These are phyloP conservation scores for Xylaria castorea DNA, from an alignment of 495 filamentous ascomycete species.

Conservation along the genomic window DNA sequence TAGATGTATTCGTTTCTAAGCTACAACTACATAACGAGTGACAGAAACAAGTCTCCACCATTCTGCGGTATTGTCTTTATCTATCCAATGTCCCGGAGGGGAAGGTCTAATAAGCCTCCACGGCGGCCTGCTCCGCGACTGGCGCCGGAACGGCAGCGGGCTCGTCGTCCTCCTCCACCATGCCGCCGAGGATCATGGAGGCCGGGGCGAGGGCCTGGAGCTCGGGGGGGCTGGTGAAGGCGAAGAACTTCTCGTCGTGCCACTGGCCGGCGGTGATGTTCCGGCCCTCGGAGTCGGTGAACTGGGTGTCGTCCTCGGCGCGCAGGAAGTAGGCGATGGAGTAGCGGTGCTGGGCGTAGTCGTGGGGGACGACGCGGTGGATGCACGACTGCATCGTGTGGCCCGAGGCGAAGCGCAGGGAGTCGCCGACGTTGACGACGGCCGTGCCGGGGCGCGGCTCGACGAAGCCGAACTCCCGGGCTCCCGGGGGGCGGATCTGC, in stretches of 20 bases:
- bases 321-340: slow-evolving; percentile 66
- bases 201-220: slow-evolving; percentile 51
- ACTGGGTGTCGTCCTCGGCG: slow-evolving; percentile 59
- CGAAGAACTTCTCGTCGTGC: slow-evolving; percentile 65
- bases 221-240: slow-evolving; percentile 56
- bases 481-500: slow-evolving; percentile 57
- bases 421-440: slow-evolving; percentile 65
- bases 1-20: slow-evolving; percentile 16
- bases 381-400: slow-evolving; percentile 60
- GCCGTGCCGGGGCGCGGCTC: slow-evolving; percentile 55
- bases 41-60: background rate
- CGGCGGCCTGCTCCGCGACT: background rate
- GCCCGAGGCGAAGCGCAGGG: slow-evolving; percentile 58
- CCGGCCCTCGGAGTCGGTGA: slow-evolving; percentile 58
- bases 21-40: slow-evolving; percentile 22
- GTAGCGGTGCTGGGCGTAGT: slow-evolving; percentile 59
- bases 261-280: slow-evolving; percentile 57
- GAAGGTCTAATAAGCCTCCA: slow-evolving; percentile 23
- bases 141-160: slow-evolving; percentile 20
- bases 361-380: slow-evolving; percentile 62
- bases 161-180: slow-evolving; percentile 52
- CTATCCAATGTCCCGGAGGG: background rate
- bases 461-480: slow-evolving; percentile 60
- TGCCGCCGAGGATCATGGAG: slow-evolving; percentile 54
- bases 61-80: background rate